phyloP scores from a whole-genome alignment of 2,329 filamentous ascomycete species.

The Phaeosphaeriaceae sp. region DNA sequence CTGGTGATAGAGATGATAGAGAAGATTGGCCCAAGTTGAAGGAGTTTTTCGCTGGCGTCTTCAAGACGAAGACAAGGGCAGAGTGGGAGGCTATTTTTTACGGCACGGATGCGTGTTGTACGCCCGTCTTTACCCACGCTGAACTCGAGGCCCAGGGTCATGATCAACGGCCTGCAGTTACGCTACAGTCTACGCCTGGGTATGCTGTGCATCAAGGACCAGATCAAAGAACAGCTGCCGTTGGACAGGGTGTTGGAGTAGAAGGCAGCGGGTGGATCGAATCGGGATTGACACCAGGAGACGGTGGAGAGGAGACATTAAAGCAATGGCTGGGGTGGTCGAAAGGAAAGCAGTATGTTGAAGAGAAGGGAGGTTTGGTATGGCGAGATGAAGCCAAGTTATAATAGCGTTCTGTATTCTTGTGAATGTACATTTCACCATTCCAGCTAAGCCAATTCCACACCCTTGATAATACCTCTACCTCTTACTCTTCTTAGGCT shows the following conservation, averaged over 20 bases:
- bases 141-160: conserved; percentile 72
- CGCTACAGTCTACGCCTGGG: conserved; percentile 72
- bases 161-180: conserved; percentile 74
- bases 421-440: too few relatives aligned
- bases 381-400: conserved; percentile 55
- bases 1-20: conserved; percentile 63
- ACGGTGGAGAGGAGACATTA: conserved; percentile 74
- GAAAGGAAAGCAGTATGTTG: conserved; percentile 72
- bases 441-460: too few relatives aligned
- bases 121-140: conserved; percentile 78
- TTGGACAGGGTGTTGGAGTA: conserved; percentile 70
- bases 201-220: conserved; percentile 63
- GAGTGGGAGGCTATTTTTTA: conserved; percentile 91
- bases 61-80: conserved; percentile 70
- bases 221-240: conserved; percentile 47
- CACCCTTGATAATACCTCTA: neutral
- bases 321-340: conserved; percentile 79
- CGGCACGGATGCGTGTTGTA: conserved; percentile 88
- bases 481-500: conserved; percentile 29
- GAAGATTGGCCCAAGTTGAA: conserved; percentile 72
- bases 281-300: conserved; percentile 66
- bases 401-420: conserved; percentile 7
- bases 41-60: conserved; percentile 65
- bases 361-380: conserved; percentile 46
- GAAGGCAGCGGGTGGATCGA: conserved; percentile 72